Evolutionary conservation across 768 basidiomycete species (phyloP), one percentile per base, ranked within the genome.

Genomic region (Suillus bovinus): DNA sequence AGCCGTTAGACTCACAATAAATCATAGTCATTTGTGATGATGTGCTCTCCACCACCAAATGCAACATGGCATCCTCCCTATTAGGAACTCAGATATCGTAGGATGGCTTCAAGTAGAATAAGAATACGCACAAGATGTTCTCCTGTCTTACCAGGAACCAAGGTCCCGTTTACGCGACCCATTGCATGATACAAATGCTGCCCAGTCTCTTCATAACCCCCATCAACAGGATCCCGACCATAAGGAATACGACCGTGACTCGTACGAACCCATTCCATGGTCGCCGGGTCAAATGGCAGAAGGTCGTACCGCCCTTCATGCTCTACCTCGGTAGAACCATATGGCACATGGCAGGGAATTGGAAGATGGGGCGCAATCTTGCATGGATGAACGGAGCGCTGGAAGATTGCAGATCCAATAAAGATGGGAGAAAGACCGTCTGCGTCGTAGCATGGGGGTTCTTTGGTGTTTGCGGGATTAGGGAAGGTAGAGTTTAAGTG

Each of bases 191-290:
- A 93, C 50, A 93, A 75, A 71, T 83, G 85, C 9, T 70, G 72
- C 1, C 89, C 90, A 63, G 78, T 72, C 38, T 90, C 86, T 74
- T 93, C 91, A 64, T 90, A 90, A 1, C 89, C 90, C 1, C 90
- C 92, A 67, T 89, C 85, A 20, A 93, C 79, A 0, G 88, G 87
- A 16, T 77, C 72, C 38, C 86, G 78, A 5, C 85, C 86, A 3
- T 71, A 65, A 6, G 91, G 87, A 59, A 90, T 79, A 49, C 73
- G 77, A 4, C 91, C 91, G 61, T 83, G 72, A 13, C 83, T 80
- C 0, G 90, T 84, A 0, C 53, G 77, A 8, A 93, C 88, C 80
- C 84, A 90, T 72, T 91, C 91, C 91, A 94, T 94, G 59, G 81
- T 83, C 29, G 76, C 72, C 0, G 80, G 75, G 44, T 84, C 82